A percentile compares a stretch with the other conserved stretches of the same genome.
These are phyloP conservation scores for Geotrichum aggregatum DNA, from an alignment of 1,139 yeast genomes.

Conservation along the genomic window DNA sequence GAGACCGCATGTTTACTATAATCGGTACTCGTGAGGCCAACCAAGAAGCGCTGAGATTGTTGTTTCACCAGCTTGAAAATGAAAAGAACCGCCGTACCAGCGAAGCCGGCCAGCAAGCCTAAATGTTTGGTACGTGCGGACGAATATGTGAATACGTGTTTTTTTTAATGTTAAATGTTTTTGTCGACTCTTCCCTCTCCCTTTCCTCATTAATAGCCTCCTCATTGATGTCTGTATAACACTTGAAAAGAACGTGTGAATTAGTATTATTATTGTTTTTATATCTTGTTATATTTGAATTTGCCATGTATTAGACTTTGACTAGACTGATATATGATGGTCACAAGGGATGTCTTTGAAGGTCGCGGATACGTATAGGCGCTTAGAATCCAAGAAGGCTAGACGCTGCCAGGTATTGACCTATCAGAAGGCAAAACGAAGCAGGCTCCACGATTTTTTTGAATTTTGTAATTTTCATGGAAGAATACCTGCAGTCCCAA, in stretches of 20 bases:
- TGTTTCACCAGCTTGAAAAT: constrained; percentile 70
- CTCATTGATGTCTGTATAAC: constrained; percentile 4
- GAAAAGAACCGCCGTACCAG: constrained; percentile 63
- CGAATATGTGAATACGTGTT: constrained; percentile 3
- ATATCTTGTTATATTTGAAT: background rate
- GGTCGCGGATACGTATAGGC: too few relatives aligned
- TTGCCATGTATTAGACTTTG: background rate
- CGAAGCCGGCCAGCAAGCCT: constrained; percentile 16
- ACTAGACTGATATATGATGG: too few relatives aligned
- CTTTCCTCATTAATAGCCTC: constrained; percentile 9
- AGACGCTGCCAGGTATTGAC: too few relatives aligned
- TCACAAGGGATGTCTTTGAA: too few relatives aligned
- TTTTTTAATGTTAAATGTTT: background rate
- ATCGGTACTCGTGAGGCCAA: constrained; percentile 62
- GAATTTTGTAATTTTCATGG: too few relatives aligned
- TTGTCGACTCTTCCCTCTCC: constrained; percentile 1
- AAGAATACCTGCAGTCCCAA: too few relatives aligned
- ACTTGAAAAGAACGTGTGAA: background rate
- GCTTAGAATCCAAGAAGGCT: too few relatives aligned
- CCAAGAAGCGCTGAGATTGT: constrained; percentile 63
- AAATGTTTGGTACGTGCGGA: constrained; percentile 1
- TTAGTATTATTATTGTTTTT: background rate
- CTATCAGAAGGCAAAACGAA: background rate
- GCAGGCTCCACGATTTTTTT: too few relatives aligned
- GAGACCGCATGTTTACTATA: constrained; percentile 69